Evolutionary conservation across 139 green algal species (phyloP).

Genomic region (Diplosphaera chodatii): DNA sequence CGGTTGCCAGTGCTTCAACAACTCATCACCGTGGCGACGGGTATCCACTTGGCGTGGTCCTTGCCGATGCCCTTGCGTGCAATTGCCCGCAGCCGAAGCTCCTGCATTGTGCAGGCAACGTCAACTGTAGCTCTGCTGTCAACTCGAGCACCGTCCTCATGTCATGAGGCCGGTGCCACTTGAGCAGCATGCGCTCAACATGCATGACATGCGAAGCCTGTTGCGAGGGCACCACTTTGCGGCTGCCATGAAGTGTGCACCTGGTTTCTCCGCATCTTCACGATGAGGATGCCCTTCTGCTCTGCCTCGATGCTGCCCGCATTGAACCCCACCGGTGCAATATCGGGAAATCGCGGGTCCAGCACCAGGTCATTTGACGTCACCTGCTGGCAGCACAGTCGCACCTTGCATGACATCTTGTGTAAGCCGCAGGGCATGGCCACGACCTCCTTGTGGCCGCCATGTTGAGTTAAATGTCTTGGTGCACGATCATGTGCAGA

Average conservation of each 20-base stretch:
- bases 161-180: too few relatives aligned
- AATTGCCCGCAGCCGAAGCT: slow-evolving; percentile 78
- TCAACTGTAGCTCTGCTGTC: not conserved
- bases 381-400: too few relatives aligned
- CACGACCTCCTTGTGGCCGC: too few relatives aligned
- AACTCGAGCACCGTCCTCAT: too few relatives aligned
- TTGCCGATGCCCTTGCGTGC: slow-evolving; percentile 91
- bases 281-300: slow-evolving; percentile 61
- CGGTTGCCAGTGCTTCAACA: too few relatives aligned
- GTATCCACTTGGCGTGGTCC: slow-evolving; percentile 98
- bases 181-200: too few relatives aligned
- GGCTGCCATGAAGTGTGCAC: not conserved
- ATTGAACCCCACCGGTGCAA: slow-evolving; percentile 38
- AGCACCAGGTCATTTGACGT: slow-evolving; percentile 27
- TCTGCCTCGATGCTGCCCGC: not conserved
- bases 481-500: too few relatives aligned
- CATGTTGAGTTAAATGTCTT: too few relatives aligned
- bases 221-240: too few relatives aligned
- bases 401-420: too few relatives aligned
- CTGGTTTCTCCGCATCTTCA: slow-evolving; percentile 80
- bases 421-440: too few relatives aligned
- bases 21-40: slow-evolving; percentile 88
- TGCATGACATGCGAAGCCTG: too few relatives aligned
- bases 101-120: slow-evolving; percentile 4
- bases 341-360: slow-evolving; percentile 15